A percentile compares a stretch with the other conserved stretches of the same genome.
Evolutionary conservation across 1,284 basidiomycete species (phyloP).

Genomic region (Boletellus dicymbophilus): DNA sequence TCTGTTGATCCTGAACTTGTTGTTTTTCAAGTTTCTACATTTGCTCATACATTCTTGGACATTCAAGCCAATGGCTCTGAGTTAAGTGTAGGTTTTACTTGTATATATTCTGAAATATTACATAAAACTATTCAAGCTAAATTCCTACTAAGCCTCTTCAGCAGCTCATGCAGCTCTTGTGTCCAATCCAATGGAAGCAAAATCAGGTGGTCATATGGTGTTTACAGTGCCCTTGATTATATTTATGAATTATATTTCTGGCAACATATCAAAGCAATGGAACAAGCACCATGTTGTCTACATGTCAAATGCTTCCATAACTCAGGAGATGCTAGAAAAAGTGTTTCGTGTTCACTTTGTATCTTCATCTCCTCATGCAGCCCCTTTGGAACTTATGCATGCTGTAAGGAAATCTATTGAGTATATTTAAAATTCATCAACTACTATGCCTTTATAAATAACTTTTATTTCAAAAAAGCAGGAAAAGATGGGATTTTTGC

Average conservation of each 20-base stretch:
- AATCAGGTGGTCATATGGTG: conserved; percentile 15
- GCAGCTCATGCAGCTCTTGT: no score
- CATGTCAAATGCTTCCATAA: conserved; percentile 24
- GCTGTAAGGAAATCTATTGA: conserved; percentile 24
- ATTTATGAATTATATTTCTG: conserved; percentile 37
- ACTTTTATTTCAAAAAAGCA: neutral
- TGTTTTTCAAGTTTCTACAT: no score
- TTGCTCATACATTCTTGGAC: no score
- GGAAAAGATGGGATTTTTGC: conserved; percentile 1
- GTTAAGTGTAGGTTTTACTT: no score
- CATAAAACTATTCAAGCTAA: no score
- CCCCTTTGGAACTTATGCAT: conserved; percentile 30
- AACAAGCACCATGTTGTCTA: conserved; percentile 36
- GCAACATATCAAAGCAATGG: conserved; percentile 37
- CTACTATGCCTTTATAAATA: no score
- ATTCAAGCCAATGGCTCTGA: no score
- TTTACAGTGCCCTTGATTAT: conserved; percentile 24
- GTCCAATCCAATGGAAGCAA: conserved; percentile 7
- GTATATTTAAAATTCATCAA: conserved; percentile 9
- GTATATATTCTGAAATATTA: no score
- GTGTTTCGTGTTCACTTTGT: conserved; percentile 34
- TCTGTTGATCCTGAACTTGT: no score
- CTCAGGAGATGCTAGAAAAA: conserved; percentile 17
- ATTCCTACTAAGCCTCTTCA: no score
- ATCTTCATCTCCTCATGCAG: conserved; percentile 27